Evolutionary conservation across 345 rosid species (phyloP), one percentile per base, ranked within the genome.

Genomic region (Durio zibethinus): DNA sequence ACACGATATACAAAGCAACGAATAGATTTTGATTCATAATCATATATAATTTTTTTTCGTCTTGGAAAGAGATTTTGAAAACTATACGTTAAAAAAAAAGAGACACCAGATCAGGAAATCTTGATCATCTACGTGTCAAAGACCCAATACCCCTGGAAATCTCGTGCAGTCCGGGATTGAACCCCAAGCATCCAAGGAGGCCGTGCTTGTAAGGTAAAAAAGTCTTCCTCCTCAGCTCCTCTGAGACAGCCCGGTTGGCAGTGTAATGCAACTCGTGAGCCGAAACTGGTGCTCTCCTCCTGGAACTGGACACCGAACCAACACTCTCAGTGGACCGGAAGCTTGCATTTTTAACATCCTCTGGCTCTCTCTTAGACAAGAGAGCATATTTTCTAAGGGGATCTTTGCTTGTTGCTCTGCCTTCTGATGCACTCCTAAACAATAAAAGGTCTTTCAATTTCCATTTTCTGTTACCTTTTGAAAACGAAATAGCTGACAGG

Each of bases 351-450:
- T 74, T 90, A 4, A 40, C 83, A 18, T 92, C 98, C 45, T 87
- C 90, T 1, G 75, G 80, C 9, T 47, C 86, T 79, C 79, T 87
- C 86, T 82, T 89, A 7, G 94, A 86, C 78, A 92, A 56, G 1
- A 80, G 76, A 4, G 81, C 77, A 74, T 85, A 92, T 56, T 87
- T 89, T n/a, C 81, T 82, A 42, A 90, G 73, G 1, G 88, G 81
- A 35, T 89, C 91, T 38, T 81, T 77, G 54, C 82, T 78, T 5
- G 94, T 84, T 0, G 94, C 93, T 52, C 97, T 83, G 5, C 99
- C 98, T 77, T 96, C 98, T 0, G 98, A 96, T 0, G 98, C 97
- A 23, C 98, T 96, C 59, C 99, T 85, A 80, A 93, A 96, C 20
- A 95, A 75, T 60, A 93, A 72, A 0, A 96, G 85, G 78, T 96